Conservation (phyloP, 805 yeast species). For the Yamadazyma nakazawae region DNA sequence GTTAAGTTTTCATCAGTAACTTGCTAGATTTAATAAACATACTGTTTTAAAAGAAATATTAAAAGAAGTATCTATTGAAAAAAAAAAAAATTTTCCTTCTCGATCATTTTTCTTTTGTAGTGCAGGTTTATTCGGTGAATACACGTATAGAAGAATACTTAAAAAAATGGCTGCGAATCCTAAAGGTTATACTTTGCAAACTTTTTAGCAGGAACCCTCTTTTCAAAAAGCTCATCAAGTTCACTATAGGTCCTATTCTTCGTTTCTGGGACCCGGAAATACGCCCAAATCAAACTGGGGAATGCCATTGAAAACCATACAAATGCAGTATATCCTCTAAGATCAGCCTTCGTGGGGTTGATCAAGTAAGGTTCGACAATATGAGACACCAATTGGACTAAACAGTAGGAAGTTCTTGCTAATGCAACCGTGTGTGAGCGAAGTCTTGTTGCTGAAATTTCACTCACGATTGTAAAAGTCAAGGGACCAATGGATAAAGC, state of each 20-base stretch:
- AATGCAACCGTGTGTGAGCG: constrained; percentile 40
- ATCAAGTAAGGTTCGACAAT: constrained; percentile 48
- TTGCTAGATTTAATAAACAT: constrained; percentile 24
- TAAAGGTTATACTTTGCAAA: background rate
- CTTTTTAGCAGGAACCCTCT: no score
- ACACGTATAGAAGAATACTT: background rate
- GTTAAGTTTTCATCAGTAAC: constrained; percentile 50
- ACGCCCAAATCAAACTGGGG: no score
- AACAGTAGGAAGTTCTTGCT: constrained; percentile 25
- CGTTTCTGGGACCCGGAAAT: no score
- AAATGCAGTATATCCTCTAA: no score
- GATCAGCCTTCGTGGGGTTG: constrained; percentile 34
- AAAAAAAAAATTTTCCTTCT: constrained; percentile 6
- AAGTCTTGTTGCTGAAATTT: constrained; percentile 36
- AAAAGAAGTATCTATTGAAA: background rate
- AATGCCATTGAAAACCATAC: no score
- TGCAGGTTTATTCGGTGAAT: background rate
- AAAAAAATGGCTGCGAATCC: background rate
- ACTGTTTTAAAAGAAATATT: constrained; percentile 3
- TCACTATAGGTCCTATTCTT: no score
- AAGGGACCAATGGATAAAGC: no score
- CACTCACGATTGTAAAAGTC: constrained; percentile 42
- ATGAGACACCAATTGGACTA: constrained; percentile 30
- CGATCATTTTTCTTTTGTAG: background rate
- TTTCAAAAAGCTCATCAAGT: no score